Percentiles rank a stretch among this genome's conserved stretches.
Conservation (phyloP, 148 eudicot genomes). For the Rhododendron williamsianum region DNA sequence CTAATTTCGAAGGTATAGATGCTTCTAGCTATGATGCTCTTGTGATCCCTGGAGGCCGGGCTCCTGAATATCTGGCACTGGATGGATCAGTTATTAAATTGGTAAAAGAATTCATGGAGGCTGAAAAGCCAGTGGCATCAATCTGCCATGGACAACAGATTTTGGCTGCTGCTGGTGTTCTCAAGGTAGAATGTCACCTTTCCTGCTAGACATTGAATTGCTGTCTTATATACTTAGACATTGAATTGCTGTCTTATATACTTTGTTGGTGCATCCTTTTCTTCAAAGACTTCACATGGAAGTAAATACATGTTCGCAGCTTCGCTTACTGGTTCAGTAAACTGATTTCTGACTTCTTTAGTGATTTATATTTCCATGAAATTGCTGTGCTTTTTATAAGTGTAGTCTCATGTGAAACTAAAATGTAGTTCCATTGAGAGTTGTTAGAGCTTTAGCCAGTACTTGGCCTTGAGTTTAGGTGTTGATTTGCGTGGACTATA, state of each 20-base stretch:
- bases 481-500: background rate
- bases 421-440: background rate
- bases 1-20: conserved; percentile 55
- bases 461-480: background rate
- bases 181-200: conserved; percentile 51
- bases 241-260: background rate
- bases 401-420: background rate
- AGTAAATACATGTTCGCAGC: too few species aligned
- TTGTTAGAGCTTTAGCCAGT: background rate
- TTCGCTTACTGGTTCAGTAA: background rate
- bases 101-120: conserved; percentile 74
- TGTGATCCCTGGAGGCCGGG: conserved; percentile 98
- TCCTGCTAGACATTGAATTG: background rate
- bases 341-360: too few species aligned
- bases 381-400: too few species aligned
- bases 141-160: conserved; percentile 99
- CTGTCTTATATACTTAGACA: background rate
- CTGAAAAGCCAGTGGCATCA: conserved; percentile 86
- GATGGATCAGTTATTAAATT: conserved; percentile 62
- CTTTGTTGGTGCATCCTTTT: background rate
- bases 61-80: conserved; percentile 92
- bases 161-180: conserved; percentile 93
- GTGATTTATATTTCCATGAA: background rate
- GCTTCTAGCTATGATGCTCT: conserved; percentile 85
- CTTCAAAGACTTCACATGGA: too few species aligned